A percentile compares a stretch with the other conserved stretches of the same genome.
phyloP scores from a whole-genome alignment of 345 rosid species.

The Eucalyptus victrix region DNA sequence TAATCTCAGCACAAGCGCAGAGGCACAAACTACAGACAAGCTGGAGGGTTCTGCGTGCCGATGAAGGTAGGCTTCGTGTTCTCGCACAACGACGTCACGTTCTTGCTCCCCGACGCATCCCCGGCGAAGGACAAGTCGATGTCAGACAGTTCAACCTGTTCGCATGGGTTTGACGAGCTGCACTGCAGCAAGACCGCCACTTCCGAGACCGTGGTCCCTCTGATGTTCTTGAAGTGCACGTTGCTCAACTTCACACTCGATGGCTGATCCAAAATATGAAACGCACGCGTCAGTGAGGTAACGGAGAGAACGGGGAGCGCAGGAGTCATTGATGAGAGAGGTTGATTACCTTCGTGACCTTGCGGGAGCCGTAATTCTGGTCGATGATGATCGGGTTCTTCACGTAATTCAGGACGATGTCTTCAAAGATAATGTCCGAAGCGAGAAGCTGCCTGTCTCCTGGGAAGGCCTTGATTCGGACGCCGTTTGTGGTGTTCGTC shows the following conservation, averaged over 20 bases:
- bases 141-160: slow-evolving; percentile 4
- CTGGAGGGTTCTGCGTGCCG: slow-evolving; percentile 1
- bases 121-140: slow-evolving; percentile 4
- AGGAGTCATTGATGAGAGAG: not conserved
- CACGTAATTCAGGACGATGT: slow-evolving; percentile 15
- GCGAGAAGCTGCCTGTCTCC: slow-evolving; percentile 3
- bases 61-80: not conserved
- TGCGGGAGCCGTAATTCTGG: slow-evolving; percentile 14
- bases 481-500: slow-evolving; percentile 14
- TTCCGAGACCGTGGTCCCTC: slow-evolving; percentile 12
- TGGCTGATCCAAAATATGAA: not conserved
- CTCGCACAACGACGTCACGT: not conserved
- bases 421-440: slow-evolving; percentile 7
- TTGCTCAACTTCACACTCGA: slow-evolving; percentile 14
- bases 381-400: slow-evolving; percentile 24
- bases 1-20: not conserved
- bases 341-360: not conserved
- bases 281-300: not conserved
- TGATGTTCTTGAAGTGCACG: slow-evolving; percentile 19
- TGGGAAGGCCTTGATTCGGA: slow-evolving; percentile 22
- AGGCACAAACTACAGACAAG: not conserved
- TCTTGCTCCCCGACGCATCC: not conserved
- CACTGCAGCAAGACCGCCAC: slow-evolving; percentile 8
- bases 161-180: slow-evolving; percentile 15
- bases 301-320: not conserved